A percentile compares a stretch with the other conserved stretches of the same genome.
Evolutionary conservation across 2,329 filamentous ascomycete species (phyloP).

Genomic region (Pseudodiploospora longispora): DNA sequence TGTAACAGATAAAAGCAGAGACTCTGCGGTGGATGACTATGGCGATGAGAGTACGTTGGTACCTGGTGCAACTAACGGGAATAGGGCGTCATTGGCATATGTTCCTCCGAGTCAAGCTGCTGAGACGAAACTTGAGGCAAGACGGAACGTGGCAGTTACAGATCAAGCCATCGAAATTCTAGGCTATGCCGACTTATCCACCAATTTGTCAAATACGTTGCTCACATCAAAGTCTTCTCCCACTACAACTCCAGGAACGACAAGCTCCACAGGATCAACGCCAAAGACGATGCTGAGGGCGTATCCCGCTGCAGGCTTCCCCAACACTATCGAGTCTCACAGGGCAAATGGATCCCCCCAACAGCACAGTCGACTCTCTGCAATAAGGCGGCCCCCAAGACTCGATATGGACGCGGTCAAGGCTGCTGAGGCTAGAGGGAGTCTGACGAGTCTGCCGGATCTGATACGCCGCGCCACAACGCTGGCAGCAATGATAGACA

Average conservation of each 20-base stretch:
- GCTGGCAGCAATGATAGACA: conserved; percentile 80
- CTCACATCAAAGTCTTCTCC: conserved; percentile 17
- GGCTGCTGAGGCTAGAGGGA: conserved; percentile 75
- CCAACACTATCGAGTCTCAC: conserved; percentile 29
- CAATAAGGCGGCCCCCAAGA: conserved; percentile 58
- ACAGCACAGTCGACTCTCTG: conserved; percentile 40
- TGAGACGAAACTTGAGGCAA: too few relatives aligned
- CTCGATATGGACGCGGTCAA: conserved; percentile 77
- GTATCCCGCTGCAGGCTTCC: conserved; percentile 40
- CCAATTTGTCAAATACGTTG: conserved; percentile 37
- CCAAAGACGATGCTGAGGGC: conserved; percentile 42
- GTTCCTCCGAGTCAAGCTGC: too few relatives aligned
- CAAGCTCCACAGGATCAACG: conserved; percentile 21
- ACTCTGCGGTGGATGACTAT: conserved; percentile 20
- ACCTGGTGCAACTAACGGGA: background rate
- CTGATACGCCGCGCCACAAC: conserved; percentile 82
- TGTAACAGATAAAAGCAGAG: conserved; percentile 35
- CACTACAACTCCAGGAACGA: conserved; percentile 9
- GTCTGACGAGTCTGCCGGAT: conserved; percentile 85
- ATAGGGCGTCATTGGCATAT: background rate
- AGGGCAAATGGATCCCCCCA: conserved; percentile 20
- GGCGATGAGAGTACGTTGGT: conserved; percentile 3
- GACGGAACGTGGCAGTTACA: too few relatives aligned
- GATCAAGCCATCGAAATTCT: too few relatives aligned
- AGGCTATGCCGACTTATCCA: conserved; percentile 37